These are phyloP conservation scores for Aspergillus ustus DNA, from an alignment of 2,329 filamentous ascomycete genomes.

Conservation along the genomic window DNA sequence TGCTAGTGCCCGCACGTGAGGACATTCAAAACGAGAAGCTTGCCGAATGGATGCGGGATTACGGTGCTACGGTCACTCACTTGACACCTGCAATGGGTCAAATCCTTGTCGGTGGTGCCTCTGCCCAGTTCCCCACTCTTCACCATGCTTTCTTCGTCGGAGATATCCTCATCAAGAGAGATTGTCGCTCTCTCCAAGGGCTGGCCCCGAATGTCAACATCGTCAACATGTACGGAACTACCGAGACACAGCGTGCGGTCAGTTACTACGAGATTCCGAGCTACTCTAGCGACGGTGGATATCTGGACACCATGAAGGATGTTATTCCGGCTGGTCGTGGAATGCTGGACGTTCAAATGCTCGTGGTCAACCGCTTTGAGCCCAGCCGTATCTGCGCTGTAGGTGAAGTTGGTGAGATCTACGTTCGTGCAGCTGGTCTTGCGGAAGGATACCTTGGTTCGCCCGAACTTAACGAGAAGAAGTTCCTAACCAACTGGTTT, in stretches of 20 bases:
- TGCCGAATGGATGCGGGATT: slow-evolving; percentile 83
- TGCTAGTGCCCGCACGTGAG: slow-evolving; percentile 79
- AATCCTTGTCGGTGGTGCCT: slow-evolving; percentile 85
- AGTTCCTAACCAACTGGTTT: slow-evolving; percentile 88
- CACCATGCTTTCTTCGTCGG: slow-evolving; percentile 87
- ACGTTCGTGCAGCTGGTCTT: slow-evolving; percentile 78
- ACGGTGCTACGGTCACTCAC: slow-evolving; percentile 78
- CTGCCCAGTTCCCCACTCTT: slow-evolving; percentile 75
- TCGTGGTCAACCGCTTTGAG: slow-evolving; percentile 76
- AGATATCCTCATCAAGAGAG: slow-evolving; percentile 82
- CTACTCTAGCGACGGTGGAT: slow-evolving; percentile 65
- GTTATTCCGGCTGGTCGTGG: slow-evolving; percentile 82
- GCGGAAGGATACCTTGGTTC: slow-evolving; percentile 77
- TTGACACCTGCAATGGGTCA: slow-evolving; percentile 96
- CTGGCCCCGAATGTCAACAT: slow-evolving; percentile 77
- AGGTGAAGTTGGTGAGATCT: slow-evolving; percentile 84
- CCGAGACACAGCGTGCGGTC: slow-evolving; percentile 80
- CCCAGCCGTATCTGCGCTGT: slow-evolving; percentile 72
- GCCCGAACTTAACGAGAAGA: slow-evolving; percentile 68
- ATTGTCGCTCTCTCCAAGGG: slow-evolving; percentile 75
- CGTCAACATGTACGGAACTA: slow-evolving; percentile 87
- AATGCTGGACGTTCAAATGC: slow-evolving; percentile 86
- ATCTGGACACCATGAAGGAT: slow-evolving; percentile 69
- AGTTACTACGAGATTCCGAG: slow-evolving; percentile 81
- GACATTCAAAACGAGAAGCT: slow-evolving; percentile 85